These are phyloP conservation scores for Cyberlindnera veronae DNA, from an alignment of 805 yeast genomes.

Conservation along the genomic window DNA sequence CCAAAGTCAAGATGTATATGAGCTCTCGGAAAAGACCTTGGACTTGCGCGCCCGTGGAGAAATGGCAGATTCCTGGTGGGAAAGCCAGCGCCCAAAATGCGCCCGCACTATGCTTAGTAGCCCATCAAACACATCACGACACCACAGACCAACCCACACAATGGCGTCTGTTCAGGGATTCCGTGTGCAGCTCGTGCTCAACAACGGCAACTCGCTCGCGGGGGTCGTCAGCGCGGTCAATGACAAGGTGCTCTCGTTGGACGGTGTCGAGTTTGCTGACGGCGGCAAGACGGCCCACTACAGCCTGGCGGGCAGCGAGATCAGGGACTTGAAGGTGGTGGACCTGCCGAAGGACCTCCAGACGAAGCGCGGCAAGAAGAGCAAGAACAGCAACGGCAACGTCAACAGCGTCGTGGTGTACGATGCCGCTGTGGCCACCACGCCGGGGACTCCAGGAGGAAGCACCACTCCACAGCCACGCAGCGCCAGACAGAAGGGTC, in stretches of 20 bases:
- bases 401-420: conserved; percentile 8
- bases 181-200: conserved; percentile 11
- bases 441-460: conserved; percentile 11
- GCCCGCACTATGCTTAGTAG: too few relatives aligned
- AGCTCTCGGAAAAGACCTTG: neutral
- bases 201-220: conserved; percentile 5
- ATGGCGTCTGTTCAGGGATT: conserved; percentile 19
- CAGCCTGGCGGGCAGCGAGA: conserved; percentile 36
- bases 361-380: conserved; percentile 20
- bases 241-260: conserved; percentile 37
- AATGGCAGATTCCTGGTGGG: conserved; percentile 1
- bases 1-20: neutral
- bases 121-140: neutral
- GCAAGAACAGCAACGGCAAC: conserved; percentile 9
- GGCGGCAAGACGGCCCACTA: conserved; percentile 26
- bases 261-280: conserved; percentile 40
- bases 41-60: neutral
- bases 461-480: conserved; percentile 6
- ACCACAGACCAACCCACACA: neutral
- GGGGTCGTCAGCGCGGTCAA: conserved; percentile 30
- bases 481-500: conserved; percentile 11
- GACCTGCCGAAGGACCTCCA: conserved; percentile 42
- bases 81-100: neutral
- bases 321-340: conserved; percentile 53
- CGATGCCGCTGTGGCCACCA: conserved; percentile 3